A percentile compares a stretch with the other conserved stretches of the same genome.
Evolutionary conservation across 2,329 filamentous ascomycete species (phyloP).

Genomic region (Paracoccidioides brasiliensis): DNA sequence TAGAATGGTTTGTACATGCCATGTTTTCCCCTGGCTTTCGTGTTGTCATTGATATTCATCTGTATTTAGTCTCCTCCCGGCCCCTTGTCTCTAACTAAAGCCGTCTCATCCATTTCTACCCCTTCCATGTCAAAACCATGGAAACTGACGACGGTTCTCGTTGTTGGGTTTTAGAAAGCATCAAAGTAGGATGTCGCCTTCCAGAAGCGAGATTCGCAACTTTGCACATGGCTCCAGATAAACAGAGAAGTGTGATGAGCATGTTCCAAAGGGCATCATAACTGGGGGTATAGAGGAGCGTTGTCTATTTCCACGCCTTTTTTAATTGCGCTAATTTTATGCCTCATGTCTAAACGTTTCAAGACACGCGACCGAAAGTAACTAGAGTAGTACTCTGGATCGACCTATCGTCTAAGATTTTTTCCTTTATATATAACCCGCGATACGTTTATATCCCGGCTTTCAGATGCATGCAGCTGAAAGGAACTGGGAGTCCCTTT

Average conservation of each 20-base stretch:
- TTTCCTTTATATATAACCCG: too few species aligned
- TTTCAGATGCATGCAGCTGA: too few species aligned
- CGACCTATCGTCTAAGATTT: too few species aligned
- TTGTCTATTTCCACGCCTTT: too few species aligned
- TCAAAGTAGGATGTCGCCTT: slow-evolving; percentile 60
- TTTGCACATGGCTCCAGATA: slow-evolving; percentile 47
- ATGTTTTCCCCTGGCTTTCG: background rate
- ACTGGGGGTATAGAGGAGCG: too few species aligned
- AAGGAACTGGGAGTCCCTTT: too few species aligned
- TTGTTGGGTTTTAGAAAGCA: slow-evolving; percentile 64
- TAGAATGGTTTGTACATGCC: slow-evolving; percentile 53
- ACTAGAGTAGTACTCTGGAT: too few species aligned
- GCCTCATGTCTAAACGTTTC: too few species aligned
- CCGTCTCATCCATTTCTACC: background rate
- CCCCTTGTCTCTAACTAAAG: too few species aligned
- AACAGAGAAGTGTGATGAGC: slow-evolving; percentile 52
- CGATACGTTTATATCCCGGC: too few species aligned
- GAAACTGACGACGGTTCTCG: slow-evolving; percentile 5
- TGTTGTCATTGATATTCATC: slow-evolving; percentile 1
- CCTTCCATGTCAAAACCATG: slow-evolving; percentile 6
- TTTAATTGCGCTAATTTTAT: too few species aligned
- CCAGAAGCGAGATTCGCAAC: slow-evolving; percentile 60
- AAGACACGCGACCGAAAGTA: too few species aligned
- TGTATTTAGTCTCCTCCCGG: background rate
- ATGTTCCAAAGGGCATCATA: slow-evolving; percentile 26